Percentiles rank a stretch among this genome's conserved stretches.
phyloP scores from a whole-genome alignment of 2,329 filamentous ascomycete species.

The Colletotrichum tropicale region DNA sequence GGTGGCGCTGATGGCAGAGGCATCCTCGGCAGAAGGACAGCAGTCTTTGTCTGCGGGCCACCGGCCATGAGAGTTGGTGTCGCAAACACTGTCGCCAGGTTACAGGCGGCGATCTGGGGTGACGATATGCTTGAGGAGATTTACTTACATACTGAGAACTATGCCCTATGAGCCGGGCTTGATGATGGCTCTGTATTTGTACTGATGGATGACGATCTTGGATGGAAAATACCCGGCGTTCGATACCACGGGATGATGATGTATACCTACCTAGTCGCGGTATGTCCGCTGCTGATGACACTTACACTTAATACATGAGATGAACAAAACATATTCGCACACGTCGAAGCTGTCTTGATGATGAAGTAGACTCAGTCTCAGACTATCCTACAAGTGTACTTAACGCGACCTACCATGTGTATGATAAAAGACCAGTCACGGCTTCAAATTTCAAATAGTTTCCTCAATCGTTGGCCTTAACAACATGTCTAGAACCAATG shows the following conservation, averaged over 20 bases:
- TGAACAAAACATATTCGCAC: neutral
- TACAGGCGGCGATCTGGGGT: conserved; percentile 85
- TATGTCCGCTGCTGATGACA: neutral
- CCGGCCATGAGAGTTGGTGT: conserved; percentile 87
- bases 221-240: conserved; percentile 12
- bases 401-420: too few species aligned
- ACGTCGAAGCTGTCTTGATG: neutral
- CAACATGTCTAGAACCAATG: too few species aligned
- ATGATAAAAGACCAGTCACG: too few species aligned
- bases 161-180: conserved; percentile 67
- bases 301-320: neutral
- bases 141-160: conserved; percentile 94
- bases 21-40: conserved; percentile 79
- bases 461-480: too few species aligned
- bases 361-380: too few species aligned
- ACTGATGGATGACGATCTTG: conserved; percentile 1
- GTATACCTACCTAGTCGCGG: neutral
- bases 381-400: too few species aligned
- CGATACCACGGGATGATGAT: conserved; percentile 13
- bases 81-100: conserved; percentile 78
- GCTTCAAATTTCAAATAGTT: too few species aligned
- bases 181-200: conserved; percentile 1
- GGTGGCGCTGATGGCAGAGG: conserved; percentile 70
- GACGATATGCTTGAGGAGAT: conserved; percentile 84
- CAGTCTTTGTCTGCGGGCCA: conserved; percentile 93